Evolutionary conservation across 1,139 yeast genomes (phyloP).

Genomic region (Saccharomycopsis hybrid): DNA sequence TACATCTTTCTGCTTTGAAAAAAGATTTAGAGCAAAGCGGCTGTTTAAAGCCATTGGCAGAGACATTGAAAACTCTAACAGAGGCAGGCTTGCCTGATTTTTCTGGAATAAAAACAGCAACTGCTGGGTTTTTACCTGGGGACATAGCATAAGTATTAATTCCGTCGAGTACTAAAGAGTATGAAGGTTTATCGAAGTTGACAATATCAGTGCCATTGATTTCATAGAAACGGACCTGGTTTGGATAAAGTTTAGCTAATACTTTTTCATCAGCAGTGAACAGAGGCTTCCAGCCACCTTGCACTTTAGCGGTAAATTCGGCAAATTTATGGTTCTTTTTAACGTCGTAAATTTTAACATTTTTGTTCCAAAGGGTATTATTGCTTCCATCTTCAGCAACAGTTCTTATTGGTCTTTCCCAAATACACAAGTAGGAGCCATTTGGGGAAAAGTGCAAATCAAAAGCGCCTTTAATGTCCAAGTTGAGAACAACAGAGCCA

Average conservation of each 20-base stretch:
- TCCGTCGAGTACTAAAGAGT: conserved; percentile 58
- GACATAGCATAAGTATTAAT: conserved; percentile 59
- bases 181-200: conserved; percentile 52
- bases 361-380: conserved; percentile 53
- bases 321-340: conserved; percentile 33
- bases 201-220: conserved; percentile 31
- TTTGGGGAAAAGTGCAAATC: conserved; percentile 84
- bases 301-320: conserved; percentile 74
- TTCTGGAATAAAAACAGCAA: conserved; percentile 89
- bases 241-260: conserved; percentile 49
- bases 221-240: conserved; percentile 71
- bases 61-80: conserved; percentile 73
- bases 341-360: conserved; percentile 69
- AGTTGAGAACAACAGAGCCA: conserved; percentile 24
- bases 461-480: conserved; percentile 35
- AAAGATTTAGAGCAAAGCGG: conserved; percentile 84
- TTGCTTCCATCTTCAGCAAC: conserved; percentile 39
- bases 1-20: conserved; percentile 93
- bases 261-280: conserved; percentile 73
- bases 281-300: conserved; percentile 89
- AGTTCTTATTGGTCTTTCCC: conserved; percentile 80
- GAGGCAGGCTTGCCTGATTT: conserved; percentile 79
- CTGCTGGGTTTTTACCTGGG: conserved; percentile 88
- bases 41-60: conserved; percentile 56
- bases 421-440: conserved; percentile 78